Evolutionary conservation across 768 basidiomycete species (phyloP), one percentile per base, ranked within the genome.

Genomic region (Tulasnella sp.): DNA sequence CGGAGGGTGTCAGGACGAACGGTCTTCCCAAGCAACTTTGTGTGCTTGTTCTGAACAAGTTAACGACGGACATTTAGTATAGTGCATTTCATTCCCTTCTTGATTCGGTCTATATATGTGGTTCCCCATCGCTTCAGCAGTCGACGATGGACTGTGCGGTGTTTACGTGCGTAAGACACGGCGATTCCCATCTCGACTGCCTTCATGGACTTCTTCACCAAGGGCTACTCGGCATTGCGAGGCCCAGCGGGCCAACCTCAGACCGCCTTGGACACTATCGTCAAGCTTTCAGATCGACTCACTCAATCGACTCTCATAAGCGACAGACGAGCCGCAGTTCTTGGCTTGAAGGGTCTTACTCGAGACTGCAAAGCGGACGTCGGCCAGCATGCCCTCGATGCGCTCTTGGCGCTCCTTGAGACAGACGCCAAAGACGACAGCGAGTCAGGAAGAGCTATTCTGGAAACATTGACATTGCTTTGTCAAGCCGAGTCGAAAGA

Each of bases 331-430:
- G 96, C 96, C 34, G 90, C 96, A 0, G 90, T 99, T n/a, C 83
- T 97, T 68, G 87, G 94, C 0, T 85, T 99, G 75, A 98, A 98
- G 79, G 96, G 95, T 26, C 88, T 98, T 69, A 83, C 89, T 62
- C 86, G 95, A 73, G 95, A 97, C 80, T 94, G 91, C 83, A 95
- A 91, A 79, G 84, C 89, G 73, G 93, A 97, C 73, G 91, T 98
- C 26, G 95, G 94, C 17, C 84, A 87, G 74, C 84, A 84, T 63
- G 91, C 94, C 1, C 83, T 98, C 8, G 81, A 85, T 9, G 90
- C 92, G 3, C 86, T 98, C 19, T 78, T 97, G 3, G 88, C 90
- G 35, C 90, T 93, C 37, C 82, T 98, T 37, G 85, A 89, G 77
- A 91, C 91, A 73, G 95, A 98, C 78, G 91, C 94, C 0, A 89